Evolutionary conservation across 768 basidiomycete species (phyloP).

Genomic region (Phlebiopsis gigantea): DNA sequence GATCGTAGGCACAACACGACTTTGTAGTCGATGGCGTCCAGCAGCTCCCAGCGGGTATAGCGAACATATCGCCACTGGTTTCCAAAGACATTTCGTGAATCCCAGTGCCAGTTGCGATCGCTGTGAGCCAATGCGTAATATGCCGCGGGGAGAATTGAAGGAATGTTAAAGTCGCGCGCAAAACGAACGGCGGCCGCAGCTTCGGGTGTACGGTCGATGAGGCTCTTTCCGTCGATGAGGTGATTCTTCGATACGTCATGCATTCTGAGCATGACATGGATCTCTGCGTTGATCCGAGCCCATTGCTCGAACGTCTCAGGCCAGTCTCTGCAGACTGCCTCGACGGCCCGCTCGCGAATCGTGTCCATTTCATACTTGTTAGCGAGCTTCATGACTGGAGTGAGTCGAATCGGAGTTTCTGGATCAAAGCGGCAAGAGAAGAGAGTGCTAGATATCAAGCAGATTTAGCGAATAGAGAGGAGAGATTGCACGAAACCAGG

Average conservation of each 20-base stretch:
- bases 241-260: too few species aligned
- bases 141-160: conserved; percentile 25
- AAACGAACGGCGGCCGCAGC: conserved; percentile 24
- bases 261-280: too few species aligned
- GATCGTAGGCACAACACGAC: too few species aligned
- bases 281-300: background rate
- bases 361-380: conserved; percentile 24
- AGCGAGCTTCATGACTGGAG: conserved; percentile 18
- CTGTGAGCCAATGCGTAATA: conserved; percentile 21
- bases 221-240: too few species aligned
- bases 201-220: conserved; percentile 21
- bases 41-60: too few species aligned
- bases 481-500: too few species aligned
- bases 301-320: conserved; percentile 16
- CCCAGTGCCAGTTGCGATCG: conserved; percentile 21
- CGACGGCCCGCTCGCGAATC: conserved; percentile 18
- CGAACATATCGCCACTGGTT: too few species aligned
- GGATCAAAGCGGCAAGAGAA: conserved; percentile 15
- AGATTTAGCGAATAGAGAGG: too few species aligned
- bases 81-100: too few species aligned
- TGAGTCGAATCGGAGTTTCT: conserved; percentile 13
- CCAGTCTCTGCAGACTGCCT: conserved; percentile 21
- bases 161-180: conserved; percentile 22
- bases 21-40: too few species aligned
- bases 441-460: too few species aligned